Evolutionary conservation across 257 asterid species (phyloP).

Genomic region (Gardenia jasminoides): DNA sequence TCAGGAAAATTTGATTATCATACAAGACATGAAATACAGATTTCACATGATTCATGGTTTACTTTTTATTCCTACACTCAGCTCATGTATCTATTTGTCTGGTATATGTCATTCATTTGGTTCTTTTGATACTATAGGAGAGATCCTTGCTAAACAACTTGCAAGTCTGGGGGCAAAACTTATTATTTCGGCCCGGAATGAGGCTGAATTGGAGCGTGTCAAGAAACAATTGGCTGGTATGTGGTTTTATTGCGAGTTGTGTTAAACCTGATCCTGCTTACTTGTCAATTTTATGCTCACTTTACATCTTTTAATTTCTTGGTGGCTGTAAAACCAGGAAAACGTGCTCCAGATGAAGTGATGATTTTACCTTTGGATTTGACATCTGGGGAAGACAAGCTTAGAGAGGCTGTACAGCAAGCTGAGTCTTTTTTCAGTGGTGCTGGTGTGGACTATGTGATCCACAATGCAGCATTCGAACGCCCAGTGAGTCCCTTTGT

Average conservation of each 20-base stretch:
- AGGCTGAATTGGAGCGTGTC: slow-evolving; percentile 76
- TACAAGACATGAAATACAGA: background rate
- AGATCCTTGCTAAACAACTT: slow-evolving; percentile 85
- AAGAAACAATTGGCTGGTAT: slow-evolving; percentile 68
- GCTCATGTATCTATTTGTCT: background rate
- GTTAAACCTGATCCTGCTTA: background rate
- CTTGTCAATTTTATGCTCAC: slow-evolving; percentile 1
- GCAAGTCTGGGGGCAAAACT: slow-evolving; percentile 93
- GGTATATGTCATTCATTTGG: slow-evolving; percentile 14
- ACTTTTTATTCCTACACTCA: background rate
- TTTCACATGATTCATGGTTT: background rate
- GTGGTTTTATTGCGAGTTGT: slow-evolving; percentile 15
- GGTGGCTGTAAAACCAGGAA: slow-evolving; percentile 54
- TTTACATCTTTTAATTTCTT: background rate
- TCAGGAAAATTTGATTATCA: background rate
- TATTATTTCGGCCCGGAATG: slow-evolving; percentile 88
- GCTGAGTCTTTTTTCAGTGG: slow-evolving; percentile 78
- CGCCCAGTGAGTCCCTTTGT: slow-evolving; percentile 71
- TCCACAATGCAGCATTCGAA: slow-evolving; percentile 97
- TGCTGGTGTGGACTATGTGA: slow-evolving; percentile 91
- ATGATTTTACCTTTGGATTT: slow-evolving; percentile 84
- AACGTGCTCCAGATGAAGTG: slow-evolving; percentile 77
- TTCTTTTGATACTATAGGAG: slow-evolving; percentile 51
- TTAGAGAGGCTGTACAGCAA: slow-evolving; percentile 62
- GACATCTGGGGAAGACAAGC: slow-evolving; percentile 67